A percentile compares a stretch with the other conserved stretches of the same genome.
phyloP scores from a whole-genome alignment of 805 yeast species.

The Lipomyces kockii region DNA sequence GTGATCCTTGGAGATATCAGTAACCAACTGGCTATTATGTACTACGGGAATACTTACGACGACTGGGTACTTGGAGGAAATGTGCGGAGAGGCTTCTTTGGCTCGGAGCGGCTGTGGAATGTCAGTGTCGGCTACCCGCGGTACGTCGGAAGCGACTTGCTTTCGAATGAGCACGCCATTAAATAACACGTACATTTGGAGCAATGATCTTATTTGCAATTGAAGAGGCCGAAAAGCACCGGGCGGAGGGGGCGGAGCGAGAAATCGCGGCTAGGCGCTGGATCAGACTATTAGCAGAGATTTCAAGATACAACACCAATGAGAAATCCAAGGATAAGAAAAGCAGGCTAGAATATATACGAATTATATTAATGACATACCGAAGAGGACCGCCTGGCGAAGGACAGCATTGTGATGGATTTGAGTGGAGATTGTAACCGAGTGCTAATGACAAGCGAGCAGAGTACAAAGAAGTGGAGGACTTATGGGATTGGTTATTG shows the following conservation, averaged over 20 bases:
- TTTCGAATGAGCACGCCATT: neutral
- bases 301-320: neutral
- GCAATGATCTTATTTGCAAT: slow-evolving; percentile 44
- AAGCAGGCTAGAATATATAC: neutral
- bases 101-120: slow-evolving; percentile 45
- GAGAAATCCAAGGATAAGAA: neutral
- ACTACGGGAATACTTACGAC: slow-evolving; percentile 46
- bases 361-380: slow-evolving; percentile 4
- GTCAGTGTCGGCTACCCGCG: neutral
- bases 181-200: slow-evolving; percentile 38
- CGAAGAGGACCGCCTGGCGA: slow-evolving; percentile 26
- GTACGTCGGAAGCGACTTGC: neutral
- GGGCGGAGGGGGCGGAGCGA: slow-evolving; percentile 13
- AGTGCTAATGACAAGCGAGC: neutral
- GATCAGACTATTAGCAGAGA: slow-evolving; percentile 9
- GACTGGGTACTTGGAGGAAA: slow-evolving; percentile 78
- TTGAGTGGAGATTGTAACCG: slow-evolving; percentile 6
- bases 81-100: slow-evolving; percentile 56
- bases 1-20: slow-evolving; percentile 59
- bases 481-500: slow-evolving; percentile 10
- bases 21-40: too few relatives aligned
- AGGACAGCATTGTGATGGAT: slow-evolving; percentile 20
- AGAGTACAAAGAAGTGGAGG: slow-evolving; percentile 6
- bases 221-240: slow-evolving; percentile 44
- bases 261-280: slow-evolving; percentile 3